Evolutionary conservation across 345 rosid genomes (phyloP).

Genomic region (Nasturtium officinale): DNA sequence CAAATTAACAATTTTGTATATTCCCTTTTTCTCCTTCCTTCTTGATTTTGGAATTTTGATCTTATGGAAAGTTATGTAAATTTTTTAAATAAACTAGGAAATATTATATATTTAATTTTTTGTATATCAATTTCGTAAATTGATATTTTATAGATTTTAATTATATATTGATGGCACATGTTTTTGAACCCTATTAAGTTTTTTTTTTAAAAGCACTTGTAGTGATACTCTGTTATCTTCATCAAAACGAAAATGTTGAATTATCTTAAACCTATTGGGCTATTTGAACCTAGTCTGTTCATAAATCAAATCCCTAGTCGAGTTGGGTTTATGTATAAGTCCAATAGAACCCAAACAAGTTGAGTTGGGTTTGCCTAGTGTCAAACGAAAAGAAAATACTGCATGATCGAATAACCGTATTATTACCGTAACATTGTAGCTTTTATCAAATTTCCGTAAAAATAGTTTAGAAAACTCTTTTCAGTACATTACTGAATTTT

Average conservation of each 20-base stretch:
- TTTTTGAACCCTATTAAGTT: not conserved
- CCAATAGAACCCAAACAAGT: not conserved
- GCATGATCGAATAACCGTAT: not conserved
- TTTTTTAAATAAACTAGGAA: not conserved
- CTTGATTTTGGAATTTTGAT: not conserved
- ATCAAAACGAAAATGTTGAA: not conserved
- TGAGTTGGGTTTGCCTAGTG: not conserved
- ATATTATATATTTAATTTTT: too few species aligned
- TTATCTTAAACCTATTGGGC: not conserved
- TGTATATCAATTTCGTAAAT: too few species aligned
- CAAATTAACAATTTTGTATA: not conserved
- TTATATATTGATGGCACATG: not conserved
- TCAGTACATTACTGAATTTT: not conserved
- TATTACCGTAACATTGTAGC: not conserved
- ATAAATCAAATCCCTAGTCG: not conserved
- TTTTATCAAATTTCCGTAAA: too few species aligned
- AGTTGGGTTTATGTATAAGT: not conserved
- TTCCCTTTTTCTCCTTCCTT: not conserved
- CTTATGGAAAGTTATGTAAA: not conserved
- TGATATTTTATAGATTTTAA: not conserved
- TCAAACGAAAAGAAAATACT: not conserved
- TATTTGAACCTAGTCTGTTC: not conserved
- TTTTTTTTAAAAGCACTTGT: not conserved
- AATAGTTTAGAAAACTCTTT: too few species aligned
- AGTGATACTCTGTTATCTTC: not conserved